phyloP scores from a whole-genome alignment of 148 eudicot species.

The Polygonum maritimum region DNA sequence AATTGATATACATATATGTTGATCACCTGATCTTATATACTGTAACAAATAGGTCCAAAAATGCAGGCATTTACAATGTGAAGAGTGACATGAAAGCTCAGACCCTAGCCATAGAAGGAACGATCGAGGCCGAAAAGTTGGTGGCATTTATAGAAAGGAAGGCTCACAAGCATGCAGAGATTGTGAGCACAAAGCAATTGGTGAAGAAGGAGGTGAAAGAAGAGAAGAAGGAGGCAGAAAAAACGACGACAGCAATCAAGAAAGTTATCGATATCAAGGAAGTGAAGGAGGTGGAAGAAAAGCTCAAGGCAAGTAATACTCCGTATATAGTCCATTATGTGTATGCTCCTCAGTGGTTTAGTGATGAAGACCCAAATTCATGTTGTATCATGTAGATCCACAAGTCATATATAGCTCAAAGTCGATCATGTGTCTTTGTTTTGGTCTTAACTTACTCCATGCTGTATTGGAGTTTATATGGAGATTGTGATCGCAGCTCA shows the following conservation, averaged over 20 bases:
- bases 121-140: slow-evolving; percentile 36
- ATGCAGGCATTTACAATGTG: slow-evolving; percentile 62
- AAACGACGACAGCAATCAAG: slow-evolving; percentile 7
- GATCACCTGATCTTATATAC: too few species aligned
- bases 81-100: slow-evolving; percentile 70
- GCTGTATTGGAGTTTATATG: too few species aligned
- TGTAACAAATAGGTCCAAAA: not conserved
- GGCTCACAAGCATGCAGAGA: slow-evolving; percentile 44
- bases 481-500: too few species aligned
- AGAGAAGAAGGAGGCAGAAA: slow-evolving; percentile 21
- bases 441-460: too few species aligned
- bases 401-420: not conserved
- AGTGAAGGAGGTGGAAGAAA: slow-evolving; percentile 47
- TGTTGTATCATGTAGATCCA: slow-evolving; percentile 31
- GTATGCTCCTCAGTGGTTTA: slow-evolving; percentile 78
- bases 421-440: not conserved
- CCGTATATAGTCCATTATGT: slow-evolving; percentile 78
- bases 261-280: slow-evolving; percentile 43
- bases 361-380: slow-evolving; percentile 89
- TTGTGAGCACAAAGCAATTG: slow-evolving; percentile 22
- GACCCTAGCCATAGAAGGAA: slow-evolving; percentile 51
- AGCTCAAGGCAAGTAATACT: slow-evolving; percentile 31
- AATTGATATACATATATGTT: too few species aligned
- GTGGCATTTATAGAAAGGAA: slow-evolving; percentile 31
- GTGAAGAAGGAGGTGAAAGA: slow-evolving; percentile 16